Conservation (phyloP, 2,329 filamentous ascomycete genomes). For the Exophiala mesophila region DNA sequence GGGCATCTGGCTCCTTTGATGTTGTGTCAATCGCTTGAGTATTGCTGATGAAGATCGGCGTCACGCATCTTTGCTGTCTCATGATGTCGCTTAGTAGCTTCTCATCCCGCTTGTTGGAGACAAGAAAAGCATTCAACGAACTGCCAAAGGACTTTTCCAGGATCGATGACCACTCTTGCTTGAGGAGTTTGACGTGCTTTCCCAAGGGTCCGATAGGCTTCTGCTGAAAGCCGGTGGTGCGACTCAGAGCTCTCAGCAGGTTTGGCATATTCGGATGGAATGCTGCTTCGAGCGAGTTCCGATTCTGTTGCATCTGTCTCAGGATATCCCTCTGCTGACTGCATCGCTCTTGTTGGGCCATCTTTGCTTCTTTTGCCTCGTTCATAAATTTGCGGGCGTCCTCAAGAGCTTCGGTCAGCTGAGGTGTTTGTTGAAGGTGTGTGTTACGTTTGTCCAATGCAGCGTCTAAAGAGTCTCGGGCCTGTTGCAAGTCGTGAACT, state of each 20-base stretch:
- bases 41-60: constrained; percentile 61
- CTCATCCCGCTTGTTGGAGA: constrained; percentile 71
- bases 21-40: constrained; percentile 52
- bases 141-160: constrained; percentile 72
- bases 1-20: constrained; percentile 66
- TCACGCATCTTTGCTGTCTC: constrained; percentile 49
- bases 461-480: constrained; percentile 47
- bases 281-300: constrained; percentile 56
- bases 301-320: constrained; percentile 50
- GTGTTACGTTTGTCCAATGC: constrained; percentile 41
- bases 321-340: constrained; percentile 49
- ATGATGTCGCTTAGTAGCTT: constrained; percentile 63
- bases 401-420: constrained; percentile 34
- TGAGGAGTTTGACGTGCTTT: constrained; percentile 66
- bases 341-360: constrained; percentile 52
- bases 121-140: constrained; percentile 71
- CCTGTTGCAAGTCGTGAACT: constrained; percentile 54
- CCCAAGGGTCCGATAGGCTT: constrained; percentile 83
- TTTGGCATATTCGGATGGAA: constrained; percentile 56
- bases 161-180: constrained; percentile 77
- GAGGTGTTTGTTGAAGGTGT: constrained; percentile 35
- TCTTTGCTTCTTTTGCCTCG: constrained; percentile 16
- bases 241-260: constrained; percentile 64
- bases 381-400: constrained; percentile 27
- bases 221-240: constrained; percentile 62